Evolutionary conservation across 768 basidiomycete species (phyloP).

Genomic region (Trametes cubensis): DNA sequence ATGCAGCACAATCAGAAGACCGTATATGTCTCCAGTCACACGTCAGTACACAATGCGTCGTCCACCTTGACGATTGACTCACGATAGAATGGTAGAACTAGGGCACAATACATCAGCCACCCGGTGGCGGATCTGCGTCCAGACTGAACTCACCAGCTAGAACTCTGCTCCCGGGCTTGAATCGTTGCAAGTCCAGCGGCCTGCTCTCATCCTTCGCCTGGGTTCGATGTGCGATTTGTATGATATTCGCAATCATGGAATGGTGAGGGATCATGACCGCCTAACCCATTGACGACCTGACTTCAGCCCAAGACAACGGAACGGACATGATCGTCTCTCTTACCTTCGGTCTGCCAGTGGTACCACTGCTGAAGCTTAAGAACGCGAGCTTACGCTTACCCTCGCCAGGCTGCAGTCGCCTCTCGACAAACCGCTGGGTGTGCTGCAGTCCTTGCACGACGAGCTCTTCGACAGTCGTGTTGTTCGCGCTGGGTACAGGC

Average conservation of each 20-base stretch:
- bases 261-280: conserved; percentile 47
- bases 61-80: conserved; percentile 2
- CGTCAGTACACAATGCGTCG: background rate
- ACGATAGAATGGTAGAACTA: conserved; percentile 38
- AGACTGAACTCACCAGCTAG: conserved; percentile 47
- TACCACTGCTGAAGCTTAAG: conserved; percentile 74
- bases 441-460: conserved; percentile 50
- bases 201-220: conserved; percentile 38
- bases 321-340: background rate
- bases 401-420: conserved; percentile 56
- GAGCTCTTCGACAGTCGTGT: conserved; percentile 47
- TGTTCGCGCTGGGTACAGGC: conserved; percentile 22
- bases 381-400: conserved; percentile 72
- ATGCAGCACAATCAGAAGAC: conserved; percentile 35
- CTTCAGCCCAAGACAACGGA: conserved; percentile 43
- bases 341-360: conserved; percentile 77
- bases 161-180: conserved; percentile 58
- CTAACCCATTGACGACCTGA: conserved; percentile 50
- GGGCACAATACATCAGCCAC: background rate
- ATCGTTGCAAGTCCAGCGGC: conserved; percentile 42
- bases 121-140: background rate
- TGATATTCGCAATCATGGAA: conserved; percentile 37
- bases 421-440: conserved; percentile 49
- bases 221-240: conserved; percentile 31
- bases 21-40: conserved; percentile 48